phyloP scores from a whole-genome alignment of 2,329 filamentous ascomycete genomes.

The Ascochyta rabiei region DNA sequence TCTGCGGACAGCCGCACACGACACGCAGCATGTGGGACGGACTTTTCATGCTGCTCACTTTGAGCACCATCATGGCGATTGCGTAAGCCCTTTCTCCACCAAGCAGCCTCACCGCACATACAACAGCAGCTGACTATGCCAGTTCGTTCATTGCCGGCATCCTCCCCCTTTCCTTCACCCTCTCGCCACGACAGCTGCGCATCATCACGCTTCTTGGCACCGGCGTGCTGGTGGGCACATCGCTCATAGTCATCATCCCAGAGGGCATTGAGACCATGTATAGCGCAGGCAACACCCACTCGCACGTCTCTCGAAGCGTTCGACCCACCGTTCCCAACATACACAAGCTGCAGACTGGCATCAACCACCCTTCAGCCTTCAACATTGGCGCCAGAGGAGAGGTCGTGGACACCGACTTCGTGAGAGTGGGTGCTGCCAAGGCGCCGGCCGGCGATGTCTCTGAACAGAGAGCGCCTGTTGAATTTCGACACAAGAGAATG shows the following conservation, averaged over 20 bases:
- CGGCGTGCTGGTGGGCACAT: conserved; percentile 91
- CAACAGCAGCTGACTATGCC: conserved; percentile 26
- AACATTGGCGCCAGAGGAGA: conserved; percentile 29
- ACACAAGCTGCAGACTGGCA: conserved; percentile 34
- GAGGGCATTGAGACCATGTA: conserved; percentile 94
- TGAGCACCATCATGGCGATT: conserved; percentile 70
- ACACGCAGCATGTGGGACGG: conserved; percentile 62
- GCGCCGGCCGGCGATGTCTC: conserved; percentile 27
- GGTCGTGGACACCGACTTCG: conserved; percentile 16
- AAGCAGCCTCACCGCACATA: background rate
- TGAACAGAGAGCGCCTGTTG: conserved; percentile 30
- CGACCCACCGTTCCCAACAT: conserved; percentile 34
- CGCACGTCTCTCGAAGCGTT: conserved; percentile 29
- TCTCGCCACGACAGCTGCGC: conserved; percentile 85
- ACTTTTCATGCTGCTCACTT: conserved; percentile 66
- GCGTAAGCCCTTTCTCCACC: conserved; percentile 55
- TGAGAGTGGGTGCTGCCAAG: conserved; percentile 27
- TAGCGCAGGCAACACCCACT: conserved; percentile 52
- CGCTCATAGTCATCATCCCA: conserved; percentile 95
- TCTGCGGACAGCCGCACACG: conserved; percentile 16
- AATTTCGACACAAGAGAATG: conserved; percentile 26
- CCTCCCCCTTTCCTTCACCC: conserved; percentile 83
- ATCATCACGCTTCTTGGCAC: conserved; percentile 91
- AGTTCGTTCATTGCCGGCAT: conserved; percentile 95
- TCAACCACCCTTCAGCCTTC: conserved; percentile 33